A percentile compares a stretch with the other conserved stretches of the same genome.
These are phyloP conservation scores for Haplosporangium gracile DNA, from an alignment of 192 early-diverging fungal genomes.

Conservation along the genomic window DNA sequence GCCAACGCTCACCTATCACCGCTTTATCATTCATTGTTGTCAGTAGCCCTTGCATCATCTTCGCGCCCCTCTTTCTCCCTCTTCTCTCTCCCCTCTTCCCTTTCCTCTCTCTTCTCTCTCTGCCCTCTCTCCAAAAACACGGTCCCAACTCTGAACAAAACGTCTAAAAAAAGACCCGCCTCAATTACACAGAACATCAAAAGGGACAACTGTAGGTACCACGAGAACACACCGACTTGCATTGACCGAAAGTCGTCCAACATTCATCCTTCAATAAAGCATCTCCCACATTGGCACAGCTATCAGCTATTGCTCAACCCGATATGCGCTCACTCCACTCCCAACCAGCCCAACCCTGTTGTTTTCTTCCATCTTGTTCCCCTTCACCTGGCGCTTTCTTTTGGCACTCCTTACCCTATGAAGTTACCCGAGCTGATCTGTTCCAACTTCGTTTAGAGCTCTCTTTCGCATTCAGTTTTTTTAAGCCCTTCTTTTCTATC, in stretches of 20 bases:
- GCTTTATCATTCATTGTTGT: background rate
- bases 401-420: background rate
- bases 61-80: background rate
- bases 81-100: background rate
- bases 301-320: background rate
- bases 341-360: background rate
- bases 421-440: background rate
- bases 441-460: background rate
- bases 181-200: background rate
- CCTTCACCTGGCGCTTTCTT: background rate
- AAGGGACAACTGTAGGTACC: background rate
- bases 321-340: background rate
- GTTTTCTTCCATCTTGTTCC: background rate
- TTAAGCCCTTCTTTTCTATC: slow-evolving; percentile 5
- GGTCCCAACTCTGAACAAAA: background rate
- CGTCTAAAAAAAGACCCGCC: background rate
- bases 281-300: background rate
- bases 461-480: background rate
- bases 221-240: slow-evolving; percentile 5
- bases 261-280: no score
- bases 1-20: background rate
- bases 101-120: background rate
- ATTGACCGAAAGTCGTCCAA: background rate
- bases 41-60: slow-evolving; percentile 5
- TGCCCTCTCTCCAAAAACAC: background rate